These are phyloP conservation scores for Phialophora verrucosa DNA, from an alignment of 2,329 filamentous ascomycete genomes.

Conservation along the genomic window DNA sequence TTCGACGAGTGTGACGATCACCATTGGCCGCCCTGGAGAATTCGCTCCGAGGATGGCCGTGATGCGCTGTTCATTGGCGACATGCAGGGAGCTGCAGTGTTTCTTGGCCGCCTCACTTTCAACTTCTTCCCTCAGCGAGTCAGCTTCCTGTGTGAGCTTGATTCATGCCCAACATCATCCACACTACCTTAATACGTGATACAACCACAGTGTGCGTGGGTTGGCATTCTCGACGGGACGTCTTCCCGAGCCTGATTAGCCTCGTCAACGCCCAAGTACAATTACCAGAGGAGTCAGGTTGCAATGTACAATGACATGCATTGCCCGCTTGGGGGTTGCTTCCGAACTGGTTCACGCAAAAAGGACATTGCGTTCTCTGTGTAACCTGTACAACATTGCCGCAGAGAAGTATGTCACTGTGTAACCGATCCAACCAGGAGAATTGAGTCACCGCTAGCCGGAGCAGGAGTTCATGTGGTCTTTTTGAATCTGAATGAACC, in stretches of 20 bases:
- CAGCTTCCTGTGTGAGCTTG: constrained; percentile 14
- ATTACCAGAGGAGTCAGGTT: constrained; percentile 3
- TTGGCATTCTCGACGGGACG: neutral
- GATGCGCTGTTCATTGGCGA: constrained; percentile 20
- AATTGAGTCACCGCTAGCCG: constrained; percentile 11
- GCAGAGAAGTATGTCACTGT: constrained; percentile 3
- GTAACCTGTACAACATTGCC: constrained; percentile 2
- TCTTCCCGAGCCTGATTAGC: neutral
- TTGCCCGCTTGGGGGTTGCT: constrained; percentile 1
- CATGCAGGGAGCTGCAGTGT: neutral
- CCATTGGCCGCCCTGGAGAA: constrained; percentile 22
- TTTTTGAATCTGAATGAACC: neutral
- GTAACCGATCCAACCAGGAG: constrained; percentile 16
- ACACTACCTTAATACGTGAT: neutral
- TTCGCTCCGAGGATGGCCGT: neutral
- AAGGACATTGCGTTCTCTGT: constrained; percentile 22
- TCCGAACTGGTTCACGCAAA: constrained; percentile 6
- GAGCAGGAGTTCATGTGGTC: constrained; percentile 19
- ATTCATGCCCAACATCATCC: constrained; percentile 28
- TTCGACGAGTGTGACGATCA: constrained; percentile 9
- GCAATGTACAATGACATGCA: constrained; percentile 18
- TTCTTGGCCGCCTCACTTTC: constrained; percentile 34
- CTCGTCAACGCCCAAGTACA: constrained; percentile 14
- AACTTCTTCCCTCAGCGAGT: constrained; percentile 1
- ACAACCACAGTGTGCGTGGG: constrained; percentile 16